Evolutionary conservation across 108 stramenopile species (phyloP).

Genomic region (Schizochytrium sp.): DNA sequence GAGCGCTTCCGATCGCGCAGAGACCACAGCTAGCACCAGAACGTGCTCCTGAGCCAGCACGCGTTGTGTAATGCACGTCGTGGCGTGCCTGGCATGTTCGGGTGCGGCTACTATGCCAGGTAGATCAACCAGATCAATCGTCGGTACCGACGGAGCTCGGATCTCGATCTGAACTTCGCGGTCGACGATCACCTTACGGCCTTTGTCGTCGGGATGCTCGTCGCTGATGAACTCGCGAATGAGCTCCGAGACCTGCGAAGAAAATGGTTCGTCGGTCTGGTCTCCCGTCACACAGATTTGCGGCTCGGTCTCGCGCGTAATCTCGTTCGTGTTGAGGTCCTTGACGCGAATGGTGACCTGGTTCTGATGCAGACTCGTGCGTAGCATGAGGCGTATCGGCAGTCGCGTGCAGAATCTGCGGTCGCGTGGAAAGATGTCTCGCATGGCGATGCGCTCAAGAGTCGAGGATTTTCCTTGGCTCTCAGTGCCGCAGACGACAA

Average conservation of each 20-base stretch:
- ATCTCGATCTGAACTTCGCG: not conserved
- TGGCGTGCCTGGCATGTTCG: not conserved
- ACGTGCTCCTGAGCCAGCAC: not conserved
- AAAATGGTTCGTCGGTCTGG: not conserved
- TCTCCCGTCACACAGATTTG: not conserved
- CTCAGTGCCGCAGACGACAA: not conserved
- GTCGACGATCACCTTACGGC: not conserved
- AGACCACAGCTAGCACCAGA: not conserved
- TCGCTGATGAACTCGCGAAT: not conserved
- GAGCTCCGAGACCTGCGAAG: not conserved
- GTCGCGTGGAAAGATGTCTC: not conserved
- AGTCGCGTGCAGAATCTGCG: not conserved
- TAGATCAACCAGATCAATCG: not conserved
- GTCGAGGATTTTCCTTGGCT: not conserved
- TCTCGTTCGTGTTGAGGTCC: not conserved
- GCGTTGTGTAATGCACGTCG: not conserved
- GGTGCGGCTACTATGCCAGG: not conserved
- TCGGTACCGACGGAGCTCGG: not conserved
- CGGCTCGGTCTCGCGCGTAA: not conserved
- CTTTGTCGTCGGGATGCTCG: not conserved
- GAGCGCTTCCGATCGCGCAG: not conserved
- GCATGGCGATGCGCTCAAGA: constrained; percentile 14
- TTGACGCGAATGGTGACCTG: not conserved
- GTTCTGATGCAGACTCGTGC: not conserved
- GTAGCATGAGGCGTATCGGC: not conserved